phyloP scores from a whole-genome alignment of 176 grass and related monocot species.

The Panicum miliaceum region DNA sequence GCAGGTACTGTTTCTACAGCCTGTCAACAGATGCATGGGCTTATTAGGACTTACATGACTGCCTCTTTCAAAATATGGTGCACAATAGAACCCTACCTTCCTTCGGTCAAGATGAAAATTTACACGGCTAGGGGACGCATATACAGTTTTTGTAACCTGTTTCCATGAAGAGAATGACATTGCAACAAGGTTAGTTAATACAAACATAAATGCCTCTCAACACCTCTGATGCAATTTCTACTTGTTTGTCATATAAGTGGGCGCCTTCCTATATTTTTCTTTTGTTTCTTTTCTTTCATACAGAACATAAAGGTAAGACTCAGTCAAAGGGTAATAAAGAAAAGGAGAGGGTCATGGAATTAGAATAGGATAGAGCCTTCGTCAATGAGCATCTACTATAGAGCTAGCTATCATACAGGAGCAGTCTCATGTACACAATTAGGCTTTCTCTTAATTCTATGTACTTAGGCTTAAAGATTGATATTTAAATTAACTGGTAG shows the following conservation, averaged over 20 bases:
- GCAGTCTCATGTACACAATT: background rate
- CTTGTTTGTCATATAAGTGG: background rate
- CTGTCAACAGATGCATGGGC: conserved; percentile 48
- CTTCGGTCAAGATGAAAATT: conserved; percentile 94
- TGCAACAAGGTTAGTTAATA: conserved; percentile 9
- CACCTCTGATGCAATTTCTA: background rate
- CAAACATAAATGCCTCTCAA: background rate
- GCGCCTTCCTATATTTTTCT: background rate
- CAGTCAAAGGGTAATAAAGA: background rate
- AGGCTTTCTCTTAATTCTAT: background rate
- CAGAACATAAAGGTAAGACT: background rate
- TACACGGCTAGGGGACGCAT: conserved; percentile 94
- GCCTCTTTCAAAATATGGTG: conserved; percentile 26
- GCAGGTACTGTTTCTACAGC: conserved; percentile 83
- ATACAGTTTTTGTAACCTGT: conserved; percentile 96
- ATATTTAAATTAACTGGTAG: background rate
- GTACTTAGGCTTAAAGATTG: background rate
- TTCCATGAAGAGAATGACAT: conserved; percentile 2
- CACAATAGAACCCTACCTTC: conserved; percentile 58
- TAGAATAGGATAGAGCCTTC: background rate
- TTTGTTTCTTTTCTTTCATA: background rate
- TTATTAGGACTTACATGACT: background rate
- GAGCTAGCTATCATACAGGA: background rate
- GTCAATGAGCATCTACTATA: background rate
- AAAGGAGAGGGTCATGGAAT: background rate